phyloP scores from a whole-genome alignment of 1,284 basidiomycete genomes.

The Heterobasidion annosum region DNA sequence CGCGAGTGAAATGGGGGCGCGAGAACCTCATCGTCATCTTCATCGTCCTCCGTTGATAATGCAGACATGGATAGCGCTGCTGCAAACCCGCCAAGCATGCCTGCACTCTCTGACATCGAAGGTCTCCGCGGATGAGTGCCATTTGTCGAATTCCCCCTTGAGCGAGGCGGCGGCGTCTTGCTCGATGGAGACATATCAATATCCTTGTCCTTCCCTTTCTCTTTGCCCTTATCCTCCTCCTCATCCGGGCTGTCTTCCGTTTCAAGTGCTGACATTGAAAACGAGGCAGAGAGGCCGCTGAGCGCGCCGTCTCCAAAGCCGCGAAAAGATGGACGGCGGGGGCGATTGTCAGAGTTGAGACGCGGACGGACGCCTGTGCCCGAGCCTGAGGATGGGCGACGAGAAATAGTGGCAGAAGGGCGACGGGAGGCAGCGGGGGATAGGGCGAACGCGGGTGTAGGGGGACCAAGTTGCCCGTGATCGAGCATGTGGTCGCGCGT shows the following conservation, averaged over 20 bases:
- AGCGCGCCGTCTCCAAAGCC: background rate
- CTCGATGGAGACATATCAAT: too few species aligned
- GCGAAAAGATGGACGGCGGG: too few species aligned
- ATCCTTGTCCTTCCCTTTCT: too few species aligned
- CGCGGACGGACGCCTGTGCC: background rate
- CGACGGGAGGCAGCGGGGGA: constrained; percentile 45
- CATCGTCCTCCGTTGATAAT: constrained; percentile 27
- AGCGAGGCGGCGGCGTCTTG: constrained; percentile 11
- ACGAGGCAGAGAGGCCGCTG: background rate
- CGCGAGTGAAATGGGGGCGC: background rate
- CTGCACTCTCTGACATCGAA: constrained; percentile 11
- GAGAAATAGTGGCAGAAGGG: constrained; percentile 20
- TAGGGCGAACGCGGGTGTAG: constrained; percentile 40
- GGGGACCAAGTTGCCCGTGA: constrained; percentile 70
- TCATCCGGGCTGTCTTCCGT: background rate
- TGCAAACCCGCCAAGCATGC: constrained; percentile 12
- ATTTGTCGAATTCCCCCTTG: constrained; percentile 11
- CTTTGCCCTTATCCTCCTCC: too few species aligned
- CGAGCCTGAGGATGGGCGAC: constrained; percentile 16
- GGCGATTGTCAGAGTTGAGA: background rate
- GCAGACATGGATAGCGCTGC: constrained; percentile 34
- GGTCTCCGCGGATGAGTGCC: constrained; percentile 14
- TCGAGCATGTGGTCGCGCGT: constrained; percentile 88
- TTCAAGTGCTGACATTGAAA: background rate
- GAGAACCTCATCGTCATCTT: constrained; percentile 5